phyloP scores from a whole-genome alignment of 441 rosid species.

The Aleurites moluccanus region DNA sequence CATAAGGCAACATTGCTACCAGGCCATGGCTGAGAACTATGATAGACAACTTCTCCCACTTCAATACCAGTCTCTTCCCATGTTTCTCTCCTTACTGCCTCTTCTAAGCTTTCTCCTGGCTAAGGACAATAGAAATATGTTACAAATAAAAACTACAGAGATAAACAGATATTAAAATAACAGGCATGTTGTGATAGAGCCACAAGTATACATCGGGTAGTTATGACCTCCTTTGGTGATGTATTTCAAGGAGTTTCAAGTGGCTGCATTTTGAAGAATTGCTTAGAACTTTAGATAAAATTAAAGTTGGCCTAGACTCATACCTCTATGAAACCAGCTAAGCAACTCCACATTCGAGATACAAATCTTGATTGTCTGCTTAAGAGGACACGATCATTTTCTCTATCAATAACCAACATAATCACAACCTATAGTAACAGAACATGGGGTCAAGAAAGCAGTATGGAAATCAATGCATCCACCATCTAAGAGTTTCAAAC shows the following conservation, averaged over 20 bases:
- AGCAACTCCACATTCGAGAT: conserved; percentile 96
- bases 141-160: conserved; percentile 11
- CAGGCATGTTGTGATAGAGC: not conserved
- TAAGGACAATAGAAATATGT: conserved; percentile 34
- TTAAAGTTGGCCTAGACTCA: not conserved
- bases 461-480: not conserved
- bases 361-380: conserved; percentile 74
- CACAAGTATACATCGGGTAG: not conserved
- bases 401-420: conserved; percentile 86
- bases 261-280: not conserved
- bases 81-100: conserved; percentile 95
- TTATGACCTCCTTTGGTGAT: not conserved
- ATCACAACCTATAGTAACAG: conserved; percentile 68
- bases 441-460: conserved; percentile 11
- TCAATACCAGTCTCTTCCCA: conserved; percentile 94
- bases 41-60: conserved; percentile 89
- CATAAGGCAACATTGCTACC: conserved; percentile 38
- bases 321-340: conserved; percentile 97
- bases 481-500: conserved; percentile 6
- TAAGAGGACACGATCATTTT: conserved; percentile 76
- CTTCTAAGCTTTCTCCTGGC: conserved; percentile 99
- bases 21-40: conserved; percentile 99
- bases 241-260: no score
- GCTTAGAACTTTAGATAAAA: not conserved
- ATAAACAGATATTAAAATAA: not conserved